Conservation (phyloP, 192 early-diverging fungal species). For the Coemansia sp. region DNA sequence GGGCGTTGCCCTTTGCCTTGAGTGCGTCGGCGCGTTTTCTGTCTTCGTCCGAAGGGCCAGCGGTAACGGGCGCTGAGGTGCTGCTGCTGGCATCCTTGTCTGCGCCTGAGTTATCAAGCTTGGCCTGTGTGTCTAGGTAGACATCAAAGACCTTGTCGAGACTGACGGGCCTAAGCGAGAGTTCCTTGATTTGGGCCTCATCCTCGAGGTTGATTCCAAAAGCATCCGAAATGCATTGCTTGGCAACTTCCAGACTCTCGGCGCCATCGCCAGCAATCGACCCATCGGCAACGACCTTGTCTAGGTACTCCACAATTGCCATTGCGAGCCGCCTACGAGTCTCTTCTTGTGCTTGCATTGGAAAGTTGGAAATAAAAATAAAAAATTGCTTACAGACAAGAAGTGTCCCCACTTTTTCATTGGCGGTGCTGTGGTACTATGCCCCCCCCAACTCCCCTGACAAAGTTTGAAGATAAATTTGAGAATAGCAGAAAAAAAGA, state of each 20-base stretch:
- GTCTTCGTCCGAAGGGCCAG: slow-evolving; percentile 56
- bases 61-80: background rate
- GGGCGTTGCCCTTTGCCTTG: slow-evolving; percentile 82
- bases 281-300: slow-evolving; percentile 46
- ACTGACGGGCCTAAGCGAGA: slow-evolving; percentile 83
- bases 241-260: slow-evolving; percentile 68
- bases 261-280: slow-evolving; percentile 41
- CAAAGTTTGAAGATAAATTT: too few relatives aligned
- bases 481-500: slow-evolving; percentile 6
- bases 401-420: too few relatives aligned
- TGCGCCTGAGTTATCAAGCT: slow-evolving; percentile 37
- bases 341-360: slow-evolving; percentile 5
- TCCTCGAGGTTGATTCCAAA: slow-evolving; percentile 85
- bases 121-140: slow-evolving; percentile 81
- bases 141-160: slow-evolving; percentile 88
- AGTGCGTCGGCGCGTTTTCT: slow-evolving; percentile 84
- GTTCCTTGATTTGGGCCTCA: slow-evolving; percentile 59
- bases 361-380: background rate
- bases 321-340: slow-evolving; percentile 42
- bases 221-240: slow-evolving; percentile 92
- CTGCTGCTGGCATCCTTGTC: background rate
- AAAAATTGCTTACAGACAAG: too few relatives aligned
- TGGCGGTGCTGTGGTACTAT: too few relatives aligned
- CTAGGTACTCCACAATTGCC: slow-evolving; percentile 49
- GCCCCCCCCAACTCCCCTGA: too few relatives aligned